Conservation (phyloP, 202 grass and related monocot species). For the Hordeum pubiflorum region DNA sequence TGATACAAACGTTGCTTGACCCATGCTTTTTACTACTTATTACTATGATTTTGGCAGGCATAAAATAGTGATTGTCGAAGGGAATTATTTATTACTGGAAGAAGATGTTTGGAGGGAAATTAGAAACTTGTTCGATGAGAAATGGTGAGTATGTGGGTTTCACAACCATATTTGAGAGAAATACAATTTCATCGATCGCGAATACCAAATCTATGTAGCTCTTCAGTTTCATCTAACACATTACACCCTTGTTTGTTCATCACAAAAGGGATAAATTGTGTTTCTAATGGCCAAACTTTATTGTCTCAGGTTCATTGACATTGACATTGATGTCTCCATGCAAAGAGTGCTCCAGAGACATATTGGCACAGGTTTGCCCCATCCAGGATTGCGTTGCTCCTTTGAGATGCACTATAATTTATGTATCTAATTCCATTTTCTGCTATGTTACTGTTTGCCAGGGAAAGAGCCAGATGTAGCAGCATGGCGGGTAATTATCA, state of each 20-base stretch:
- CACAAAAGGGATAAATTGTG: not conserved
- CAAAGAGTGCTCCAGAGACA: slow-evolving; percentile 81
- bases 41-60: slow-evolving; percentile 49
- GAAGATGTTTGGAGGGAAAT: slow-evolving; percentile 71
- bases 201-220: not conserved
- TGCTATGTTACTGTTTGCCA: slow-evolving; percentile 15
- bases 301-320: slow-evolving; percentile 68
- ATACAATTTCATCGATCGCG: not conserved
- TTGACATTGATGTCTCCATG: slow-evolving; percentile 81
- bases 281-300: slow-evolving; percentile 15
- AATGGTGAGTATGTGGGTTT: slow-evolving; percentile 57
- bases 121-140: slow-evolving; percentile 73
- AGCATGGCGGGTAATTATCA: slow-evolving; percentile 57
- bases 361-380: slow-evolving; percentile 61
- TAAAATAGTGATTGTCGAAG: slow-evolving; percentile 84
- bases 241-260: not conserved
- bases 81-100: slow-evolving; percentile 86
- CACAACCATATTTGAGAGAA: not conserved
- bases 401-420: slow-evolving; percentile 21
- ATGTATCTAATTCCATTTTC: not conserved
- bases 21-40: not conserved
- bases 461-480: slow-evolving; percentile 77
- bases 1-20: not conserved
- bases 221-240: not conserved
- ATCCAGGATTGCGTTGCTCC: not conserved